Percentiles rank a stretch among this genome's conserved stretches.
phyloP scores from a whole-genome alignment of 2,329 filamentous ascomycete genomes.

The Scytalidium sp. region DNA sequence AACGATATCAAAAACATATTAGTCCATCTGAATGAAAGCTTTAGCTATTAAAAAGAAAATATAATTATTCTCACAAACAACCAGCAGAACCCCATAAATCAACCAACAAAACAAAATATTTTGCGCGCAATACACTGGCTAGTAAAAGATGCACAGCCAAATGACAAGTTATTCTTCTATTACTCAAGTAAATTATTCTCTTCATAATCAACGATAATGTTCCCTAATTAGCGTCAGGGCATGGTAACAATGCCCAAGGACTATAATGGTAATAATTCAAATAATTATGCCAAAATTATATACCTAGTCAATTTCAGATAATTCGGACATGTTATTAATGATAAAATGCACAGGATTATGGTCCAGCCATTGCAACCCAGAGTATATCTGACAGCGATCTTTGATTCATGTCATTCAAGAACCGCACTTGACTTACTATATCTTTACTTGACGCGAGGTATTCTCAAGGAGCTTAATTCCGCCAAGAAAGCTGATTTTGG shows the following conservation, averaged over 20 bases:
- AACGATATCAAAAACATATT: slow-evolving; percentile 98
- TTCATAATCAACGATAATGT: slow-evolving; percentile 14
- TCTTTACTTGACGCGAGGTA: no score
- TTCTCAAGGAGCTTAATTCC: no score
- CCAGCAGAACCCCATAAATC: slow-evolving; percentile 92
- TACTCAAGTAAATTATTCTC: slow-evolving; percentile 68
- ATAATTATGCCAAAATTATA: slow-evolving; percentile 77
- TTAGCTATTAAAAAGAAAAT: slow-evolving; percentile 87
- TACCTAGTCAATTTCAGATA: slow-evolving; percentile 77
- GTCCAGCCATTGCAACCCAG: slow-evolving; percentile 74
- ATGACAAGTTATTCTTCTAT: slow-evolving; percentile 94
- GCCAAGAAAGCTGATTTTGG: no score
- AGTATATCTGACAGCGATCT: slow-evolving; percentile 71
- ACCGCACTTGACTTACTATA: slow-evolving; percentile 63
- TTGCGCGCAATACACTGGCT: slow-evolving; percentile 94
- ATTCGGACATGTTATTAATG: slow-evolving; percentile 45
- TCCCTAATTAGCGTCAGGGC: slow-evolving; percentile 54
- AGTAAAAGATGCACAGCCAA: slow-evolving; percentile 84
- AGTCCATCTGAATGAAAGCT: slow-evolving; percentile 77
- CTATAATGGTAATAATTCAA: slow-evolving; percentile 71
- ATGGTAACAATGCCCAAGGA: slow-evolving; percentile 75
- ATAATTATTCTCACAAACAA: slow-evolving; percentile 96
- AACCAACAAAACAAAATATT: slow-evolving; percentile 92
- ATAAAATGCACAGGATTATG: slow-evolving; percentile 74
- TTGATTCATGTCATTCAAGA: slow-evolving; percentile 65